These are phyloP conservation scores for Puccinia triticina DNA, from an alignment of 1,284 basidiomycete genomes.

Conservation along the genomic window DNA sequence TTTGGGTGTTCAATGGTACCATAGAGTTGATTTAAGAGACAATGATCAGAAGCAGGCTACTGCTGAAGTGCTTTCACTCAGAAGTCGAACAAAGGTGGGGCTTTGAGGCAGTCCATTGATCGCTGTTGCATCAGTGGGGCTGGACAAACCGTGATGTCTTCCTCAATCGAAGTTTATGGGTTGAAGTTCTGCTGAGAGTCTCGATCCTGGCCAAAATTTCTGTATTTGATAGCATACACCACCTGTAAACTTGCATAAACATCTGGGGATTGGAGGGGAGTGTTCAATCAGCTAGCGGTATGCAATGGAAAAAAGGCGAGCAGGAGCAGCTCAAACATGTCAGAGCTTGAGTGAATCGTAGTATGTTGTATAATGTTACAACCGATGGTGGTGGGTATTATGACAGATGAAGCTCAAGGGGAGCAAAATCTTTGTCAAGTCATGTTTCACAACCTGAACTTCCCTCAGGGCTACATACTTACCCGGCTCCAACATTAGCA, in stretches of 20 bases:
- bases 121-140: conserved; percentile 23
- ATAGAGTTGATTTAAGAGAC: not conserved
- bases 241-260: conserved; percentile 27
- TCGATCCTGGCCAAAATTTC: not conserved
- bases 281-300: conserved; percentile 15
- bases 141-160: not conserved
- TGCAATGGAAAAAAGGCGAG: not conserved
- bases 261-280: conserved; percentile 8
- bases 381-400: not conserved
- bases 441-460: conserved; percentile 13
- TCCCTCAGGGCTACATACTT: not conserved
- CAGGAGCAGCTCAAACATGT: conserved; percentile 19
- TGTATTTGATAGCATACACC: conserved; percentile 28
- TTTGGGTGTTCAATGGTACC: not conserved
- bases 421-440: not conserved
- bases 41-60: no score
- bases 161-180: conserved; percentile 11
- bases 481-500: conserved; percentile 6
- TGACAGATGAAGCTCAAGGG: conserved; percentile 6
- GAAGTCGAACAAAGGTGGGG: conserved; percentile 1
- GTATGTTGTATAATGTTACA: not conserved
- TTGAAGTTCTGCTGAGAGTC: not conserved
- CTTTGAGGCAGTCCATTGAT: not conserved
- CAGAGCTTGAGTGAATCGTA: not conserved
- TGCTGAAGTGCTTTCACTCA: not conserved